A percentile compares a stretch with the other conserved stretches of the same genome.
phyloP scores from a whole-genome alignment of 108 stramenopile species.

The Aurantiochytrium sp. region DNA sequence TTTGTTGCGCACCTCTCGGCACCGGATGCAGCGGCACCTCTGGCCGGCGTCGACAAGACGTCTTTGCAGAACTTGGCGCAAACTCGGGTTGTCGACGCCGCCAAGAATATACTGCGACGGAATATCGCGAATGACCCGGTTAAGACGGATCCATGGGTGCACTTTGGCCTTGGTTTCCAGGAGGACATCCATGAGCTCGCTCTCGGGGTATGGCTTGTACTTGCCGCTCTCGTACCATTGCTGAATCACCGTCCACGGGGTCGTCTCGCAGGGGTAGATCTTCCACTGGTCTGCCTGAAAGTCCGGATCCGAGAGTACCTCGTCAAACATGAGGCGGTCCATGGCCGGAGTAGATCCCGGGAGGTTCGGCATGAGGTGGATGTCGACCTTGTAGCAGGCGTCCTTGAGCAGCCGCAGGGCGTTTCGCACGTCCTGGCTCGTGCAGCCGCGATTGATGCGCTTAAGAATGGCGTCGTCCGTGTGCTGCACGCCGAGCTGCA shows the following conservation, averaged over 20 bases:
- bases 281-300: constrained; percentile 90
- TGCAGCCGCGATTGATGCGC: constrained; percentile 92
- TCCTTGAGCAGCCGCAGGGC: constrained; percentile 91
- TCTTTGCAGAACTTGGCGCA: background rate
- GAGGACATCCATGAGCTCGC: constrained; percentile 85
- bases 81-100: constrained; percentile 28
- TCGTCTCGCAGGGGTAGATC: constrained; percentile 88
- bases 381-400: constrained; percentile 94
- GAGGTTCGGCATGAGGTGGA: constrained; percentile 96
- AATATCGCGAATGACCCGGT: constrained; percentile 92
- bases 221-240: constrained; percentile 89
- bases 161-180: constrained; percentile 78
- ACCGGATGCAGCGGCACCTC: constrained; percentile 10
- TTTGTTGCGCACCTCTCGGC: constrained; percentile 1
- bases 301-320: constrained; percentile 86
- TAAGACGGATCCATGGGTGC: constrained; percentile 91
- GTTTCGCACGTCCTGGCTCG: constrained; percentile 77
- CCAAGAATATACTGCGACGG: constrained; percentile 34
- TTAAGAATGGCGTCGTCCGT: constrained; percentile 83
- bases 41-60: background rate
- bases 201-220: constrained; percentile 82
- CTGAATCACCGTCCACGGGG: constrained; percentile 91
- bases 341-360: constrained; percentile 87
- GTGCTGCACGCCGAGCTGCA: constrained; percentile 95
- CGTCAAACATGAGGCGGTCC: constrained; percentile 73